Evolutionary conservation across 2,329 filamentous ascomycete species (phyloP).

Genomic region (Kalmusia sp.): DNA sequence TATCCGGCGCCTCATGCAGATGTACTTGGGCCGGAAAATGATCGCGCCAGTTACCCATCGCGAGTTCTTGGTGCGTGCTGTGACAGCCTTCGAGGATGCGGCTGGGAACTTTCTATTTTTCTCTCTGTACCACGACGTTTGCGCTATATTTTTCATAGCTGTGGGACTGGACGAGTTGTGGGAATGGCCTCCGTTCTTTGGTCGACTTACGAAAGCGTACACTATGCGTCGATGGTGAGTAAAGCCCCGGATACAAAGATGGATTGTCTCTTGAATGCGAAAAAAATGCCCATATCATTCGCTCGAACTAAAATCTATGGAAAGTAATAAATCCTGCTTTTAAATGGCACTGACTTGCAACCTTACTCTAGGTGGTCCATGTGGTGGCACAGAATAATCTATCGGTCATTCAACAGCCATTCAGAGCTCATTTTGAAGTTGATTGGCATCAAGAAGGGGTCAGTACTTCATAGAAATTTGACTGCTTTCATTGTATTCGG

Average conservation of each 20-base stretch:
- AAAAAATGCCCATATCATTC: neutral
- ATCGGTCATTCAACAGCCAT: neutral
- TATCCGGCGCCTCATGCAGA: neutral
- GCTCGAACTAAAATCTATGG: neutral
- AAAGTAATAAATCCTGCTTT: too few species aligned
- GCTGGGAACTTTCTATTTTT: neutral
- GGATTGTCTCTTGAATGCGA: neutral
- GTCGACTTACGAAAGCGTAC: neutral
- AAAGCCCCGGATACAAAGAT: too few species aligned
- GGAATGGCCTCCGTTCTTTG: neutral
- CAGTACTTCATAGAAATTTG: neutral
- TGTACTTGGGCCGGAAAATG: neutral
- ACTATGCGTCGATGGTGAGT: neutral
- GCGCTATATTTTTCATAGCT: neutral
- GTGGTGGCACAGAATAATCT: neutral
- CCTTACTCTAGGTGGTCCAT: neutral
- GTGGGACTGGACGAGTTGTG: neutral
- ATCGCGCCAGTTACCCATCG: neutral
- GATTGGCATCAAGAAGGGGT: neutral
- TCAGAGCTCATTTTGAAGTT: neutral
- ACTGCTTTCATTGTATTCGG: slow-evolving; percentile 1
- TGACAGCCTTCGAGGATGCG: neutral
- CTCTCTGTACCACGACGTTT: neutral
- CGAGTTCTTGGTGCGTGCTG: neutral
- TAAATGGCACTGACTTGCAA: too few species aligned